Percentiles rank a stretch among this genome's conserved stretches.
Evolutionary conservation across 2,329 filamentous ascomycete genomes (phyloP).

Genomic region (Pseudocercospora vitis): DNA sequence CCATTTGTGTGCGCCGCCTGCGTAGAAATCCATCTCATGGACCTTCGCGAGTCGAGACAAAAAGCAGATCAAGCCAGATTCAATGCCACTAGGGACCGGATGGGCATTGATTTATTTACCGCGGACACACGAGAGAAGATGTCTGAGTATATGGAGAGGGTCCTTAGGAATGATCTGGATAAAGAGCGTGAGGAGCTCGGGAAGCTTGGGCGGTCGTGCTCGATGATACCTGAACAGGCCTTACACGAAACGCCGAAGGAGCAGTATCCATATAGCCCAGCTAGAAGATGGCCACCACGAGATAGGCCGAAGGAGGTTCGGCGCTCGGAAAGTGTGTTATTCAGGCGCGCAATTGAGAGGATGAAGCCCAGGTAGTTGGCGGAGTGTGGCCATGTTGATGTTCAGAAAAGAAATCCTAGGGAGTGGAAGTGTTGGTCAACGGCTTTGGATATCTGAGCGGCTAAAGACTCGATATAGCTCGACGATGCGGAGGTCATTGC

Average conservation of each 20-base stretch:
- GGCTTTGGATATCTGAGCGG: no score
- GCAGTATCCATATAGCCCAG: background rate
- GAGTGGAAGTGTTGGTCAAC: no score
- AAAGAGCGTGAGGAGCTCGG: slow-evolving; percentile 18
- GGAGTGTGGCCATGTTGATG: background rate
- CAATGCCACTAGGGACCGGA: slow-evolving; percentile 6
- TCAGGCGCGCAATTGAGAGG: background rate
- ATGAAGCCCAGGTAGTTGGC: background rate
- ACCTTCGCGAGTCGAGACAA: slow-evolving; percentile 18
- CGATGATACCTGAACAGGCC: slow-evolving; percentile 16
- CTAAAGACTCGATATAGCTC: no score
- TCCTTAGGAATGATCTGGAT: slow-evolving; percentile 23
- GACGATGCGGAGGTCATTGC: no score
- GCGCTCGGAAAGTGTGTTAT: background rate
- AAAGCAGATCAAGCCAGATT: slow-evolving; percentile 5
- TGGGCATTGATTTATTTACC: slow-evolving; percentile 15
- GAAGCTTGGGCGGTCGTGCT: slow-evolving; percentile 20
- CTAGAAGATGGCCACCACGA: background rate
- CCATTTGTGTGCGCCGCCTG: slow-evolving; percentile 25
- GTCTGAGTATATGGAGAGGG: slow-evolving; percentile 12
- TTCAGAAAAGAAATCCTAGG: no score
- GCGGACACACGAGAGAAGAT: slow-evolving; percentile 15
- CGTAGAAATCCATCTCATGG: slow-evolving; percentile 18
- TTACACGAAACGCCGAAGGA: background rate
- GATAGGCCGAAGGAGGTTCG: background rate